Base-by-base conservation (phyloP, 257 asterid genomes). In the Leptodermis oblonga region DNA sequence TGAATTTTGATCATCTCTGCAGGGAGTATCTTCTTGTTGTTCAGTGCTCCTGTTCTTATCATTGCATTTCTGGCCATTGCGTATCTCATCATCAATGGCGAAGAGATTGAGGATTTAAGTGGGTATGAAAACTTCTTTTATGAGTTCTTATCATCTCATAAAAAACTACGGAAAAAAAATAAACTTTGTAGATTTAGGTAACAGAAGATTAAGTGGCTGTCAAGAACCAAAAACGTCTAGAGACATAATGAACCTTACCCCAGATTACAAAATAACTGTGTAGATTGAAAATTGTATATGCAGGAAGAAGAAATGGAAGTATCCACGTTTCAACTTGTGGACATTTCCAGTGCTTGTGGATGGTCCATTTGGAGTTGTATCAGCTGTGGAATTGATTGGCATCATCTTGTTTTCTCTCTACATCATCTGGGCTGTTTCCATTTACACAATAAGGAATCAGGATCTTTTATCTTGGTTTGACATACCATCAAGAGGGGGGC, bases 361-460 rank as follows among this genome's bases (percentile, higher is more conserved):
- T 33, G 97, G 97, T 15, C 92, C 96, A 15, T 92, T 92, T 46
- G 98, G 98, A 31, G 98, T 92, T 59, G 95, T 89, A 42, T 83
- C 98, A 17, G 98, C 98, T 7, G 92, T 90, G 37, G 98, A 92
- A 78, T 78, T 85, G 67, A 82, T 92, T 69, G 96, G 92, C 25
- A 84, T 92, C 20, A 31, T 80, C 26, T n/a, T 85, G 49, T 87
- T 92, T 37, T 7, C 75, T 8, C 33, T 67, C 28, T 92, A 85
- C 70, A 61, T 86, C 25, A 53, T 86, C 18, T 92, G 97, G 96
- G 92, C 96, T 8, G 46, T 85, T 73, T 42, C 65, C 41, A 81
- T 82, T 37, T 77, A 72, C 36, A 80, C 86, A 23, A 3, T 85
- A 53, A 73, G 60, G 72, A 80, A 88, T 76, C 10, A 18, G 67